Percentiles rank a stretch among this genome's conserved stretches.
Conservation (phyloP, 192 early-diverging fungal species). For the Coemansia sp. region DNA sequence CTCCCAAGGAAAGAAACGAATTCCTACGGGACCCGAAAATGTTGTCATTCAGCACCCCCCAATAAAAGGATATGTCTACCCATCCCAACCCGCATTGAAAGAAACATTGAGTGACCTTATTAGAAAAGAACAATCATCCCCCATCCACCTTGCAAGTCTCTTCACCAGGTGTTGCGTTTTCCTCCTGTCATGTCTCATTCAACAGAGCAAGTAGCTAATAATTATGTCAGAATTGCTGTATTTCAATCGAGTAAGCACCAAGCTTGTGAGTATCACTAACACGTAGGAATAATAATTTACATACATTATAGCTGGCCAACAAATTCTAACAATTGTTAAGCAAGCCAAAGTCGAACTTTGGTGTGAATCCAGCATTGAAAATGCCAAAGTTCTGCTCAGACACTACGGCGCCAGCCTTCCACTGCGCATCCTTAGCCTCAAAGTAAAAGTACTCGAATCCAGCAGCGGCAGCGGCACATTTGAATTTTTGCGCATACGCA, state of each 20-base stretch:
- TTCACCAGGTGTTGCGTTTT: background rate
- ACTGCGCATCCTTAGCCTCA: constrained; percentile 53
- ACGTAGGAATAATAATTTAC: background rate
- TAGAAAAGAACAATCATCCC: background rate
- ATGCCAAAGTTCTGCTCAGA: constrained; percentile 54
- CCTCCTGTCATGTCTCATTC: background rate
- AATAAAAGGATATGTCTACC: background rate
- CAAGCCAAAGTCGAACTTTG: constrained; percentile 40
- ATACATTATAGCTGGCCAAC: background rate
- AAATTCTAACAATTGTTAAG: constrained; percentile 26
- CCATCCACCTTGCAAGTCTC: no score
- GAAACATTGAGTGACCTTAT: background rate
- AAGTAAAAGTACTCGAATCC: constrained; percentile 53
- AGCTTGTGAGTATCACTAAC: background rate
- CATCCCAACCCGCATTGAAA: background rate
- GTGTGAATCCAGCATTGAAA: constrained; percentile 21
- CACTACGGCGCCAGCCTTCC: constrained; percentile 26
- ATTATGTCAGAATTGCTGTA: background rate
- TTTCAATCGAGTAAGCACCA: background rate
- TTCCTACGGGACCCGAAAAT: background rate
- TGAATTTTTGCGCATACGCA: constrained; percentile 35
- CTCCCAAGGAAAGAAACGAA: background rate
- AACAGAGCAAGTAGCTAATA: background rate
- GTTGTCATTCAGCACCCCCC: background rate
- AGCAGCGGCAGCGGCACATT: constrained; percentile 29